These are phyloP conservation scores for Coemansia sp. DNA, from an alignment of 192 early-diverging fungal species.

Conservation along the genomic window DNA sequence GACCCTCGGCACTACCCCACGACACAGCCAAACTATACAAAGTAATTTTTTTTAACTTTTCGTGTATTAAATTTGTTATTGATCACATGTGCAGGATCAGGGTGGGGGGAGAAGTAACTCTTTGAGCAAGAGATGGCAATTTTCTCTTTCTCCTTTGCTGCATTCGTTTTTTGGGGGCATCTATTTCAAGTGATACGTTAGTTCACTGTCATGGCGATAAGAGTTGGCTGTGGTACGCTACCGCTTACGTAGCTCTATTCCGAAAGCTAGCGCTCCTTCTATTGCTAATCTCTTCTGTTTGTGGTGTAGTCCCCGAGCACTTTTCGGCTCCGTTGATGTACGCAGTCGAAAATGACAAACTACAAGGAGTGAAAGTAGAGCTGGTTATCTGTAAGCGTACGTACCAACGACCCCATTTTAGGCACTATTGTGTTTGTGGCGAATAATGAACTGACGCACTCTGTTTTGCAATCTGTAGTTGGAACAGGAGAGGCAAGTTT, in stretches of 20 bases:
- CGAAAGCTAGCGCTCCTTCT: neutral
- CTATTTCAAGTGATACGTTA: neutral
- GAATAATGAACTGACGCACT: no score
- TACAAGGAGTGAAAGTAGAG: constrained; percentile 60
- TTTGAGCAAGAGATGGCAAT: neutral
- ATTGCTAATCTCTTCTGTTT: neutral
- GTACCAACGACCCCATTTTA: constrained; percentile 16
- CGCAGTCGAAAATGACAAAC: constrained; percentile 58
- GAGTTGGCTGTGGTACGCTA: constrained; percentile 43
- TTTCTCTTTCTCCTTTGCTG: neutral
- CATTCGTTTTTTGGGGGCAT: neutral
- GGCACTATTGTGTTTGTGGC: no score
- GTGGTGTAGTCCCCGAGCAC: constrained; percentile 64
- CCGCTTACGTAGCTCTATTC: neutral
- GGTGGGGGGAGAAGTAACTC: neutral
- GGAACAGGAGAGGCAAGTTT: constrained; percentile 58
- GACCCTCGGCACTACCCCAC: constrained; percentile 9
- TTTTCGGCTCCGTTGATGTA: constrained; percentile 72
- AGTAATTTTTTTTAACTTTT: neutral
- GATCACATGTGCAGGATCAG: neutral
- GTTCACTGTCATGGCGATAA: constrained; percentile 16
- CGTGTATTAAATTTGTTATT: neutral
- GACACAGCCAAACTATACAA: constrained; percentile 2
- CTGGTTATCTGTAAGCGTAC: constrained; percentile 56
- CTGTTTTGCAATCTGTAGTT: constrained; percentile 20